Evolutionary conservation across 2,329 filamentous ascomycete genomes (phyloP).

Genomic region (Fonsecaea monophora): DNA sequence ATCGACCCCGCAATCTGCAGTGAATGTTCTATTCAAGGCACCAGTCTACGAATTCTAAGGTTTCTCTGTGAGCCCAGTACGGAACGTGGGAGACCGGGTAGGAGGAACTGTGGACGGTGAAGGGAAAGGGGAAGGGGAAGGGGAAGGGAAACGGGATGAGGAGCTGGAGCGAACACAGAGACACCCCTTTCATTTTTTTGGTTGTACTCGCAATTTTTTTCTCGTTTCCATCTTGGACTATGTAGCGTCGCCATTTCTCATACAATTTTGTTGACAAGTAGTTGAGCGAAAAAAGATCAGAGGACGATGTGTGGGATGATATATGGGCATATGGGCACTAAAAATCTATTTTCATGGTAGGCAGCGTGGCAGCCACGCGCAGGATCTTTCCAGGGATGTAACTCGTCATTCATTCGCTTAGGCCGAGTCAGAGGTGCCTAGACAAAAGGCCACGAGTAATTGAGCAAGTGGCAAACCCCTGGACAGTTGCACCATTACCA

Average conservation of each 20-base stretch:
- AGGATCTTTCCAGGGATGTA: background rate
- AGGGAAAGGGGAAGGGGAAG: background rate
- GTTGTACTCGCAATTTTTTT: background rate
- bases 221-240: background rate
- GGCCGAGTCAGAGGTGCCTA: background rate
- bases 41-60: slow-evolving; percentile 64
- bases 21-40: slow-evolving; percentile 75
- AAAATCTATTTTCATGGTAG: background rate
- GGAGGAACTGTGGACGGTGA: background rate
- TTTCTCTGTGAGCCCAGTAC: too few relatives aligned
- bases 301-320: slow-evolving; percentile 7
- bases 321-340: background rate
- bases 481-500: too few relatives aligned
- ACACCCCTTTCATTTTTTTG: background rate
- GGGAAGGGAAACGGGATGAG: background rate
- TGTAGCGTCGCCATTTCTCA: slow-evolving; percentile 5
- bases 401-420: background rate
- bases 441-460: too few relatives aligned
- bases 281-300: slow-evolving; percentile 16
- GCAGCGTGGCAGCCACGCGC: background rate
- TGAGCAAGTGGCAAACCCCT: background rate
- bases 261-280: slow-evolving; percentile 5
- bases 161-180: background rate
- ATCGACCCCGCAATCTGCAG: slow-evolving; percentile 25
- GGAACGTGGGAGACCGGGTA: background rate